A percentile compares a stretch with the other conserved stretches of the same genome.
These are phyloP conservation scores for Aspergillus glaucus DNA, from an alignment of 2,329 filamentous ascomycete species.

Conservation along the genomic window DNA sequence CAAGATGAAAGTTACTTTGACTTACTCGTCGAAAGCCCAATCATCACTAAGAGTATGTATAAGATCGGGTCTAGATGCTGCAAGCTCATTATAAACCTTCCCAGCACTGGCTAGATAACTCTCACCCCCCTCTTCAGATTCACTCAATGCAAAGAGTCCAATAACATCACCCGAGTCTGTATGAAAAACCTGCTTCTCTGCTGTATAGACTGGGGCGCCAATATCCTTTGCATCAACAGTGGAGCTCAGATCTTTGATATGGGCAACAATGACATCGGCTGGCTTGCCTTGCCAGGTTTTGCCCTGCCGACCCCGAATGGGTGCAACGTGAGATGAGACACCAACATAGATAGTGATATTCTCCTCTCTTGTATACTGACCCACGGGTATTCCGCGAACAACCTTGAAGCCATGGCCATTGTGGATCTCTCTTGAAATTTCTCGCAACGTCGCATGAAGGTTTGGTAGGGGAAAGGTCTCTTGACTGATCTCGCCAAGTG, in stretches of 20 bases:
- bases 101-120: constrained; percentile 50
- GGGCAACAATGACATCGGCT: constrained; percentile 49
- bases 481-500: constrained; percentile 38
- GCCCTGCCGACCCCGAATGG: constrained; percentile 38
- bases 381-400: constrained; percentile 36
- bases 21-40: constrained; percentile 45
- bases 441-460: constrained; percentile 26
- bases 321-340: constrained; percentile 38
- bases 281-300: constrained; percentile 20
- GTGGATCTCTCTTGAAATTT: constrained; percentile 34
- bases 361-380: constrained; percentile 29
- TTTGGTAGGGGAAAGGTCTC: constrained; percentile 41
- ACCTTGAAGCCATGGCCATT: constrained; percentile 41
- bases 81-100: constrained; percentile 52
- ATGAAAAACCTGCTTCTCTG: constrained; percentile 46
- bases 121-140: constrained; percentile 43
- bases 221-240: constrained; percentile 26
- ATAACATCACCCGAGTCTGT: constrained; percentile 52
- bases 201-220: constrained; percentile 39
- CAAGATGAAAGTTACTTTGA: constrained; percentile 3
- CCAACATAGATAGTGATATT: constrained; percentile 41
- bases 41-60: constrained; percentile 45
- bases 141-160: not conserved
- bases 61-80: constrained; percentile 47
- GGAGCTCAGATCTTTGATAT: constrained; percentile 56